Conservation (phyloP, 768 basidiomycete species). For the Lentinula aciculospora region DNA sequence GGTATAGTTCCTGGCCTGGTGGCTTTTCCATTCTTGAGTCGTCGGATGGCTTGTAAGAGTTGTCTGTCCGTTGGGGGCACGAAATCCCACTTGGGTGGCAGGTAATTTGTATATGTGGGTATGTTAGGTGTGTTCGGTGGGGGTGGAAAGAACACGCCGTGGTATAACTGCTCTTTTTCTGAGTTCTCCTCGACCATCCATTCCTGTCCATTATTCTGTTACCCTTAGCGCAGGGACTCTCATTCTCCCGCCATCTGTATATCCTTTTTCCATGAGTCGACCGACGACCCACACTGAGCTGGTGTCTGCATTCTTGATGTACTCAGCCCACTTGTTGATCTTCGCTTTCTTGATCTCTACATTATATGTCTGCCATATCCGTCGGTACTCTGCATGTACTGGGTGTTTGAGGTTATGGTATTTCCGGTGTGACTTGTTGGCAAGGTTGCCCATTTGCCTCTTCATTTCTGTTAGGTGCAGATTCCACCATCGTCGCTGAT, state of each 20-base stretch:
- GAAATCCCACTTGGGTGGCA: neutral
- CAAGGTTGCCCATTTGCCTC: neutral
- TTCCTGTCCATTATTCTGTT: too few species aligned
- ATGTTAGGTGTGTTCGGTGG: neutral
- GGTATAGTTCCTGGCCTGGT: neutral
- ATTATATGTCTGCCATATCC: slow-evolving; percentile 11
- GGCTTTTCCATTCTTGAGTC: neutral
- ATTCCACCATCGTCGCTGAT: neutral
- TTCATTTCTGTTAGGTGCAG: neutral
- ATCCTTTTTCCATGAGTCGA: neutral
- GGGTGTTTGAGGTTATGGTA: slow-evolving; percentile 14
- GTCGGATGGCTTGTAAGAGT: neutral
- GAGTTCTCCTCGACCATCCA: neutral
- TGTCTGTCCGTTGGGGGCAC: neutral
- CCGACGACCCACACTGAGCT: neutral
- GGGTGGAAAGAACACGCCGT: neutral
- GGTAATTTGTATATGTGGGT: neutral
- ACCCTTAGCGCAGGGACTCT: neutral
- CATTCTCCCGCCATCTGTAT: neutral
- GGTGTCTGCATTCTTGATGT: neutral
- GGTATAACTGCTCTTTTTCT: neutral
- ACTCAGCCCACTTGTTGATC: slow-evolving; percentile 18
- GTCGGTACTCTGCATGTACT: slow-evolving; percentile 11
- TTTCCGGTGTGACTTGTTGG: neutral
- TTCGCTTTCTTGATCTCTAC: slow-evolving; percentile 17